phyloP scores from a whole-genome alignment of 2,329 filamentous ascomycete species.

The Aschersonia sp. region DNA sequence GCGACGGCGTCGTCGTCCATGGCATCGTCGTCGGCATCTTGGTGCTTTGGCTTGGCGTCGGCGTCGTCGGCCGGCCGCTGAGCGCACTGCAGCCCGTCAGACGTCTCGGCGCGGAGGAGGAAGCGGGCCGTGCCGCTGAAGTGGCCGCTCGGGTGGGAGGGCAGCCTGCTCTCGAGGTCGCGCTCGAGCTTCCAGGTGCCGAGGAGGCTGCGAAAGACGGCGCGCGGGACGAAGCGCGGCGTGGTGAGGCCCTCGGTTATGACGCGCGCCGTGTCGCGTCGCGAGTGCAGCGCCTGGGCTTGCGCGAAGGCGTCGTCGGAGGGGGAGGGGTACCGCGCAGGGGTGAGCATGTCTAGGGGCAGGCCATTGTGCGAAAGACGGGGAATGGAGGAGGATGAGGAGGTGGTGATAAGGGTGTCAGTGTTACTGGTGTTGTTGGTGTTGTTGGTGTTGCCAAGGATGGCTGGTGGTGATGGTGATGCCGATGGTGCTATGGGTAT shows the following conservation, averaged over 20 bases:
- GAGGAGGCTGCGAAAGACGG: slow-evolving; percentile 56
- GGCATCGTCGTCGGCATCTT: too few species aligned
- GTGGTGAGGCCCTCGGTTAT: slow-evolving; percentile 25
- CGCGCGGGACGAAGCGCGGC: slow-evolving; percentile 42
- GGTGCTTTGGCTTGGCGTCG: neutral
- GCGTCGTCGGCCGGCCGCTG: slow-evolving; percentile 3
- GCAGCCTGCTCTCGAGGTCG: slow-evolving; percentile 35
- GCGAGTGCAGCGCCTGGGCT: slow-evolving; percentile 25
- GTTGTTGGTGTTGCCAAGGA: too few species aligned
- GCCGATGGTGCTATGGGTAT: slow-evolving; percentile 18
- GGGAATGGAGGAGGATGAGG: slow-evolving; percentile 9
- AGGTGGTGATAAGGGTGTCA: slow-evolving; percentile 16
- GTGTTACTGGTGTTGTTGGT: too few species aligned
- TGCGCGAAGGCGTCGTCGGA: slow-evolving; percentile 20
- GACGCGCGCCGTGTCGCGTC: slow-evolving; percentile 28
- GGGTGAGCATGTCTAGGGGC: slow-evolving; percentile 39
- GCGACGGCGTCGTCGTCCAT: slow-evolving; percentile 13
- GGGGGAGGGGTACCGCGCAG: slow-evolving; percentile 34
- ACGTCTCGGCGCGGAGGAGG: slow-evolving; percentile 43
- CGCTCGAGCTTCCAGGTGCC: slow-evolving; percentile 54
- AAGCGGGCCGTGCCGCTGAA: slow-evolving; percentile 54
- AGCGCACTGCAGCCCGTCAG: slow-evolving; percentile 28
- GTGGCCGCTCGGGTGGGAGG: slow-evolving; percentile 46
- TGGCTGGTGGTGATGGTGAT: too few species aligned
- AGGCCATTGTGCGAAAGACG: slow-evolving; percentile 23